Evolutionary conservation across 164 flowering plant genomes (phyloP), one percentile per base, ranked within the genome.

Genomic region (Nelumbo lutea): DNA sequence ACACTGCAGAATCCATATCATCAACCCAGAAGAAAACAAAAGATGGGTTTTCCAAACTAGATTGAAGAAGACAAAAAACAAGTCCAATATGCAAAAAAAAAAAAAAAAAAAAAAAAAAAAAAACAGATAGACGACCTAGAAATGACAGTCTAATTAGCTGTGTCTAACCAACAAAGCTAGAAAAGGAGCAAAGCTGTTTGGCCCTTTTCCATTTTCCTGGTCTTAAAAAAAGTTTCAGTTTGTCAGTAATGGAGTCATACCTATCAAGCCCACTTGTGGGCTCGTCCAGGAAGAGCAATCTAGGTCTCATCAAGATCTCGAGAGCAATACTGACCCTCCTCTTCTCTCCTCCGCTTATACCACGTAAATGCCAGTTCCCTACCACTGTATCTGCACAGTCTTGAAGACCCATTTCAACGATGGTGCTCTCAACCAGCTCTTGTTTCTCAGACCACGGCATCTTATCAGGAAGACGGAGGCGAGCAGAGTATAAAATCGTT

Each of bases 221-320:
- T 10, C 57, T 9, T 14, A 3, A 6, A 9, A 15, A 53, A 53
- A 53, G 11, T 11, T 4, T 3, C 1, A 53, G 55, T 50, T 9
- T 50, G 57, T 9, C 1, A 61, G 38, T 27, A 13, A 57, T 15
- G 59, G 13, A 15, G 3, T 53, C 45, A 38, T 10, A 92, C 97
- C 98, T 90, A 67, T 94, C 98, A 5, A 94, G 96, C 3, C 98
- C 97, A 27, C 96, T 91, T 6, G 98, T 94, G 4, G 98, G 98
- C 75, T 94, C 98, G 66, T 94, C 98, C 6, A 94, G 95, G 74
- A 94, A 91, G 70, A 94, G 96, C 72, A 94, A 69, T 68, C 97
- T 75, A 2, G 98, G 98, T 62, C 98, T 79, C 92, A 85, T 94
- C 42, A 94, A 83, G 71, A 94, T 94, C 70, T 91, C 97, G 4